phyloP scores from a whole-genome alignment of 257 asterid genomes.

The Phtheirospermum japonicum region DNA sequence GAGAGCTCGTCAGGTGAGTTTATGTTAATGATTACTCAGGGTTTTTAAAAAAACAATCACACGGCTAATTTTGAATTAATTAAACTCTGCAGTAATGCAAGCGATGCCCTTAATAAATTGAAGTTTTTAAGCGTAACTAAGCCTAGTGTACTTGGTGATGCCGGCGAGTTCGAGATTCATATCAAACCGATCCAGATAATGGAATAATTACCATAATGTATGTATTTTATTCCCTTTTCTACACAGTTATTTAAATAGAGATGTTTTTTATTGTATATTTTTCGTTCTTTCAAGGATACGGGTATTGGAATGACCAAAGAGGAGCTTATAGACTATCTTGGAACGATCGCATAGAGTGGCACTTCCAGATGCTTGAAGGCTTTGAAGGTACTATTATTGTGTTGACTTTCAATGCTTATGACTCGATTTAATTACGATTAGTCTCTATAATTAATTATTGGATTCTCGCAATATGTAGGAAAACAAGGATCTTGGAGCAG shows the following conservation, averaged over 20 bases:
- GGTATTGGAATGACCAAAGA: too few species aligned
- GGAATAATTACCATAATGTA: slow-evolving; percentile 67
- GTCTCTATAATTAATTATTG: too few species aligned
- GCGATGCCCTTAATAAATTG: slow-evolving; percentile 78
- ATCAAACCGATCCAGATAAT: slow-evolving; percentile 66
- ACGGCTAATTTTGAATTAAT: slow-evolving; percentile 10
- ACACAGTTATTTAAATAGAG: neutral
- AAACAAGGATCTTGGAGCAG: slow-evolving; percentile 56
- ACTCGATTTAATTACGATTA: too few species aligned
- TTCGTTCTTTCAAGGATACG: slow-evolving; percentile 45
- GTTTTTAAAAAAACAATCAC: too few species aligned
- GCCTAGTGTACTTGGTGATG: slow-evolving; percentile 65
- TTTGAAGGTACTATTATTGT: too few species aligned
- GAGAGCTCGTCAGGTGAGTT: slow-evolving; percentile 69
- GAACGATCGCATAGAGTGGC: slow-evolving; percentile 83
- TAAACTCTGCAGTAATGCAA: slow-evolving; percentile 52
- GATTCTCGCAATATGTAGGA: slow-evolving; percentile 36
- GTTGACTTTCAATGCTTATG: too few species aligned
- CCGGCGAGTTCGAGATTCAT: slow-evolving; percentile 64
- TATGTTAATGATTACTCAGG: too few species aligned
- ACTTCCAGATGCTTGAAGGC: slow-evolving; percentile 66
- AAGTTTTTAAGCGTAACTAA: slow-evolving; percentile 68
- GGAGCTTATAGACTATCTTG: slow-evolving; percentile 82
- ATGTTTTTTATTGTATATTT: neutral
- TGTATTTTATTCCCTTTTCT: neutral